Evolutionary conservation across 768 basidiomycete species (phyloP).

Genomic region (Bullera alba): DNA sequence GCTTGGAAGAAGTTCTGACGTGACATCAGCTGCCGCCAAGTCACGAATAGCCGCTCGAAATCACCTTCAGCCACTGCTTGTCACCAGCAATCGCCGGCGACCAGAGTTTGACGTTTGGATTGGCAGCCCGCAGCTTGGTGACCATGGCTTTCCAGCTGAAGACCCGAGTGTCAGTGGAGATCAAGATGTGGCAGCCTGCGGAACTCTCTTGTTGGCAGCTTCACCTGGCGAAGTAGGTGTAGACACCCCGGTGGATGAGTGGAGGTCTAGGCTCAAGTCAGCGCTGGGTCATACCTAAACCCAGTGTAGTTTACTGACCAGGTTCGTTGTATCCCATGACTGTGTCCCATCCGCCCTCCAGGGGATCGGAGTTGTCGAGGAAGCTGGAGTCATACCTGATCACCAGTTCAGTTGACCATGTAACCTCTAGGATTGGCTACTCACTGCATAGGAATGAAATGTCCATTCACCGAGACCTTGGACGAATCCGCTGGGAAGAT

Average conservation of each 20-base stretch:
- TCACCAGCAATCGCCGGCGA: constrained; percentile 21
- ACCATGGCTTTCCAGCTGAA: constrained; percentile 15
- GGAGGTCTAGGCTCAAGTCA: constrained; percentile 1
- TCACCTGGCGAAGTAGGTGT: constrained; percentile 5
- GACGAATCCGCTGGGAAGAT: constrained; percentile 2
- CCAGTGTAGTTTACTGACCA: constrained; percentile 11
- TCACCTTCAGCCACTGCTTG: constrained; percentile 17
- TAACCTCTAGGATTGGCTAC: neutral
- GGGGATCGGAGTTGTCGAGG: constrained; percentile 3
- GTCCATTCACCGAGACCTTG: neutral
- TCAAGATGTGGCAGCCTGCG: neutral
- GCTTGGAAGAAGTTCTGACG: constrained; percentile 3
- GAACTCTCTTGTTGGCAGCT: neutral
- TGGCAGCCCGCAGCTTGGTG: neutral
- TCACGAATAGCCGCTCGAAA: no score
- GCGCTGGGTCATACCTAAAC: no score
- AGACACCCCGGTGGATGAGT: neutral
- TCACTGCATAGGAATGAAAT: constrained; percentile 17
- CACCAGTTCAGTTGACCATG: neutral
- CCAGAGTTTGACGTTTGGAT: constrained; percentile 13
- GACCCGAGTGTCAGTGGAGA: neutral
- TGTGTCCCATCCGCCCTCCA: constrained; percentile 15
- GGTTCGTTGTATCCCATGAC: constrained; percentile 31
- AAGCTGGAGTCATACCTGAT: constrained; percentile 10
- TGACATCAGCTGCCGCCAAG: neutral